Evolutionary conservation across 1,284 basidiomycete genomes (phyloP).

Genomic region (Apiotrichum veenhuisii): DNA sequence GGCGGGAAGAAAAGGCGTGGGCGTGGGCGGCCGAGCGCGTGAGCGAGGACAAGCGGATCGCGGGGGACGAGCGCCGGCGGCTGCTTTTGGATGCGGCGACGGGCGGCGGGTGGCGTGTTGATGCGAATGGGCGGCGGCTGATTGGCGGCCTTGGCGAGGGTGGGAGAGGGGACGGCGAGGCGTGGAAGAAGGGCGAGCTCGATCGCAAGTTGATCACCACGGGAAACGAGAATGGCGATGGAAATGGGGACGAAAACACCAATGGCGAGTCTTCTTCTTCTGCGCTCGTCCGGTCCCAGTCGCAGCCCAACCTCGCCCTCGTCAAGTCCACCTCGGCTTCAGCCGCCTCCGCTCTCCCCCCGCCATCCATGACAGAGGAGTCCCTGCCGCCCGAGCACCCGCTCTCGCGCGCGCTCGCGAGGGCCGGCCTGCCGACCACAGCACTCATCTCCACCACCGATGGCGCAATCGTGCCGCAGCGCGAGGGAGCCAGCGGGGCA

Average conservation of each 20-base stretch:
- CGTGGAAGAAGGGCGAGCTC: conserved; percentile 24
- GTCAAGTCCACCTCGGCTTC: conserved; percentile 14
- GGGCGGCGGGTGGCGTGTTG: conserved; percentile 35
- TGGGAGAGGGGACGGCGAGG: conserved; percentile 33
- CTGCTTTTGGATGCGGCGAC: conserved; percentile 46
- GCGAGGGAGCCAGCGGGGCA: conserved; percentile 32
- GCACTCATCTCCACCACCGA: conserved; percentile 39
- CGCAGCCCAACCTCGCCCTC: conserved; percentile 11
- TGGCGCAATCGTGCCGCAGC: conserved; percentile 43
- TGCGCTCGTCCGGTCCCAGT: conserved; percentile 11
- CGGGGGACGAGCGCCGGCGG: conserved; percentile 47
- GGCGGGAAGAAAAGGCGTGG: conserved; percentile 74
- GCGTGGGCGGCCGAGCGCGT: conserved; percentile 83
- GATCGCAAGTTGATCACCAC: conserved; percentile 13
- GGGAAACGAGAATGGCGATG: neutral
- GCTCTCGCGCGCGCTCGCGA: conserved; percentile 38
- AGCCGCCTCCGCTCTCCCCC: conserved; percentile 8
- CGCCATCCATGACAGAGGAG: conserved; percentile 21
- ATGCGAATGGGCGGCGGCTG: conserved; percentile 36
- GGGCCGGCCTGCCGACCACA: conserved; percentile 48
- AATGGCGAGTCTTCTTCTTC: too few species aligned
- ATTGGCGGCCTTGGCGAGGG: conserved; percentile 38
- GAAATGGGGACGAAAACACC: too few species aligned
- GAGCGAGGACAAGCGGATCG: conserved; percentile 57
- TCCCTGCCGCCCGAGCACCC: conserved; percentile 38